These are phyloP conservation scores for Xanthoconium purpureum DNA, from an alignment of 768 basidiomycete species.

Conservation along the genomic window DNA sequence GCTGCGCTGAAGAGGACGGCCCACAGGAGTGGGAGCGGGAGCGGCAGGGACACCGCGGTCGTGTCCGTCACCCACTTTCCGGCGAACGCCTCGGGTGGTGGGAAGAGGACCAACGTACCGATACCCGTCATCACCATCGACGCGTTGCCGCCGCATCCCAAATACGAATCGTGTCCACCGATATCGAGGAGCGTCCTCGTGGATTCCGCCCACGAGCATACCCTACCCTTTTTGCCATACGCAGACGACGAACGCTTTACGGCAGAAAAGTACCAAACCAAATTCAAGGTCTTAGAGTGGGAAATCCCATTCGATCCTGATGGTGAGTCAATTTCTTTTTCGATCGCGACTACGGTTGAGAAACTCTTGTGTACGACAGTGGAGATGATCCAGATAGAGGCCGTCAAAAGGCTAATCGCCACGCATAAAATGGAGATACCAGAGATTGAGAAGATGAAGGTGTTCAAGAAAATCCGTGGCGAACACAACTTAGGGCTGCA, in stretches of 20 bases:
- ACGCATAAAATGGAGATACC: constrained; percentile 27
- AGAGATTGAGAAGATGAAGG: constrained; percentile 36
- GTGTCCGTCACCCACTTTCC: constrained; percentile 11
- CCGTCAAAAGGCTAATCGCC: constrained; percentile 37
- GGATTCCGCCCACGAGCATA: background rate
- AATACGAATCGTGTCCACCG: constrained; percentile 50
- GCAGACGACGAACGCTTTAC: constrained; percentile 45
- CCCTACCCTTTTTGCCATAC: constrained; percentile 40
- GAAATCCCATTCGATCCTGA: constrained; percentile 47
- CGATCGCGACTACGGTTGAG: background rate
- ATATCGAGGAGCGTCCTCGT: constrained; percentile 31
- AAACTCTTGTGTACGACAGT: constrained; percentile 26
- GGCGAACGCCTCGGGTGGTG: background rate
- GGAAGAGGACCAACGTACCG: background rate
- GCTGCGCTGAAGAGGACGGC: background rate
- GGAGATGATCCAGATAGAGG: constrained; percentile 49
- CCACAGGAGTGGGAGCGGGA: too few relatives aligned
- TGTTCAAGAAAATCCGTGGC: constrained; percentile 27
- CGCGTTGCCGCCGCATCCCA: constrained; percentile 21
- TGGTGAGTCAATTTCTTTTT: constrained; percentile 33
- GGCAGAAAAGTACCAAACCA: constrained; percentile 23
- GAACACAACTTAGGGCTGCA: constrained; percentile 37
- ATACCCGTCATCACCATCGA: constrained; percentile 20
- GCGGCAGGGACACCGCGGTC: background rate
- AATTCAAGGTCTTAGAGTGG: constrained; percentile 34